A percentile compares a stretch with the other conserved stretches of the same genome.
Conservation (phyloP, 1,284 basidiomycete species). For the Paramarasmius palmivorus region DNA sequence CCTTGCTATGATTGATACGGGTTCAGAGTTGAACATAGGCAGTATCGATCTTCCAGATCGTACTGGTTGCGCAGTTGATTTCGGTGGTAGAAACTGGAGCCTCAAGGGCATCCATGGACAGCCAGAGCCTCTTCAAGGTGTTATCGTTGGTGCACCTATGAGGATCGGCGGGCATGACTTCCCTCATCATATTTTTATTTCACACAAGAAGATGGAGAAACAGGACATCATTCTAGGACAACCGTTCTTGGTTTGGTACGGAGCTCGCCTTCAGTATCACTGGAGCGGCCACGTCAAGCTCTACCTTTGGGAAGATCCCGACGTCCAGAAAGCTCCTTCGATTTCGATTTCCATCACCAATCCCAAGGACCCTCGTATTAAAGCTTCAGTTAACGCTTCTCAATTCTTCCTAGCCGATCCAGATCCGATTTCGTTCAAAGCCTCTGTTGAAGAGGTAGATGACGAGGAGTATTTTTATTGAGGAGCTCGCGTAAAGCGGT, state of each 20-base stretch:
- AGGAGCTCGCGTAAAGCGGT: conserved; percentile 10
- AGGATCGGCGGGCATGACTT: conserved; percentile 24
- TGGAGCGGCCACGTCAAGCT: conserved; percentile 14
- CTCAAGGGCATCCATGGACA: conserved; percentile 8
- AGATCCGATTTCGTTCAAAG: not conserved
- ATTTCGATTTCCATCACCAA: conserved; percentile 14
- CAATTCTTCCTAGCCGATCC: not conserved
- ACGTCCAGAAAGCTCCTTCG: not conserved
- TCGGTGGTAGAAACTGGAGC: conserved; percentile 5
- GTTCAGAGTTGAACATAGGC: conserved; percentile 7
- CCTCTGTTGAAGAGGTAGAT: conserved; percentile 11
- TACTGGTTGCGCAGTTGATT: not conserved
- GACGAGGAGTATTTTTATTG: conserved; percentile 17
- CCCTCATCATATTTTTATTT: conserved; percentile 30
- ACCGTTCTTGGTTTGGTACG: conserved; percentile 29
- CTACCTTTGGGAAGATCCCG: conserved; percentile 22
- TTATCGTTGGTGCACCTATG: conserved; percentile 11
- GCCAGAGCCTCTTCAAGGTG: conserved; percentile 11
- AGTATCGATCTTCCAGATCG: not conserved
- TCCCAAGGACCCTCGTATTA: conserved; percentile 11
- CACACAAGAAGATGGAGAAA: conserved; percentile 8
- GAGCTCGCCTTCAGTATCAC: conserved; percentile 21
- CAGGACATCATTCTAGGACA: conserved; percentile 30
- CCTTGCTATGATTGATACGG: conserved; percentile 8
- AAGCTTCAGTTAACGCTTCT: conserved; percentile 2